Evolutionary conservation across 1,284 basidiomycete species (phyloP).

Genomic region (Clitocybe nebularis): DNA sequence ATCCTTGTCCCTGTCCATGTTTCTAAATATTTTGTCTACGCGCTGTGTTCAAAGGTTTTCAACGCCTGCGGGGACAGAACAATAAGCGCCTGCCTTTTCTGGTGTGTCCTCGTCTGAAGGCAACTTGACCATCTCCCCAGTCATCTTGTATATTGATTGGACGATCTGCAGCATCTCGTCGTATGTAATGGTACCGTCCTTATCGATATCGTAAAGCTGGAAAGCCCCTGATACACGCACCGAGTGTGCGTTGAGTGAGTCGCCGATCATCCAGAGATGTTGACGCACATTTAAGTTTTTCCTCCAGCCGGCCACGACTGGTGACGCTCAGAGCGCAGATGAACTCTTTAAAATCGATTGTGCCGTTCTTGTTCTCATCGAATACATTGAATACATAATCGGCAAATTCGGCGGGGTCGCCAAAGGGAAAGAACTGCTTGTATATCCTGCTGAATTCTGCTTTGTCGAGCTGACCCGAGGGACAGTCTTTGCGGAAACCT

Average conservation of each 20-base stretch:
- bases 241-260: conserved; percentile 17
- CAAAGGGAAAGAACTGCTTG: conserved; percentile 99
- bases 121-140: conserved; percentile 97
- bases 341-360: conserved; percentile 98
- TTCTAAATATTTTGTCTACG: conserved; percentile 93
- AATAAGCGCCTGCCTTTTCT: conserved; percentile 71
- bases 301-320: conserved; percentile 89
- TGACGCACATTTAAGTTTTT: conserved; percentile 94
- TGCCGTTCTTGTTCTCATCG: conserved; percentile 93
- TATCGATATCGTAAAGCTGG: conserved; percentile 99
- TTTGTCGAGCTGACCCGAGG: conserved; percentile 95
- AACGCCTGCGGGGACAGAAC: conserved; percentile 1
- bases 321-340: conserved; percentile 97
- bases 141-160: conserved; percentile 97
- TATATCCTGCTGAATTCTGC: conserved; percentile 97
- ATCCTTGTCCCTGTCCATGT: conserved; percentile 92
- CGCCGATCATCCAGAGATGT: conserved; percentile 12
- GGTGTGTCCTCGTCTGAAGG: conserved; percentile 98
- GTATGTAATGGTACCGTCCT: conserved; percentile 95
- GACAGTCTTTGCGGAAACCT: conserved; percentile 98
- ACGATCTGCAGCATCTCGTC: conserved; percentile 99
- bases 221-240: conserved; percentile 99
- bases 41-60: conserved; percentile 49
- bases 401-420: conserved; percentile 95
- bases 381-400: conserved; percentile 99